Evolutionary conservation across 345 rosid genomes (phyloP).

Genomic region (Arabidopsis arenosa): DNA sequence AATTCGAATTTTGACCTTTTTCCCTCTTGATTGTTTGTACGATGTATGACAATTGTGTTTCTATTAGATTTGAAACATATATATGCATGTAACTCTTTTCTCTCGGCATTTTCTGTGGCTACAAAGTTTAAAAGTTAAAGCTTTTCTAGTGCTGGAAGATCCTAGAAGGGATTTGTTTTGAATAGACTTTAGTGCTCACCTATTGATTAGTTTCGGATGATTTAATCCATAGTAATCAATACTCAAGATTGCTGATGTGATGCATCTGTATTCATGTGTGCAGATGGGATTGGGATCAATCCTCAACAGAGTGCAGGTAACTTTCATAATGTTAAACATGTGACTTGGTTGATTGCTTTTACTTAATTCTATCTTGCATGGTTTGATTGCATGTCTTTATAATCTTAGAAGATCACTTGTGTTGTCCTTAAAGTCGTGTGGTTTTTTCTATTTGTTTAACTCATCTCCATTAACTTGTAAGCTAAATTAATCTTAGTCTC

Average conservation of each 20-base stretch:
- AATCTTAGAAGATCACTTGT: neutral
- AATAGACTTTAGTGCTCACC: neutral
- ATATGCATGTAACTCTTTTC: constrained; percentile 7
- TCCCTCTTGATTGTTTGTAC: neutral
- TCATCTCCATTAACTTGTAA: neutral
- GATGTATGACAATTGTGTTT: neutral
- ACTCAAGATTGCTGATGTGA: constrained; percentile 2
- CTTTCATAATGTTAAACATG: neutral
- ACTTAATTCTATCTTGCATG: neutral
- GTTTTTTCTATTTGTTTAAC: neutral
- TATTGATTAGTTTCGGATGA: neutral
- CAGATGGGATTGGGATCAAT: constrained; percentile 98
- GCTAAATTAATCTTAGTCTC: neutral
- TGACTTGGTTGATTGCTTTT: neutral
- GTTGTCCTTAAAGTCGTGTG: neutral
- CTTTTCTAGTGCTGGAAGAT: neutral
- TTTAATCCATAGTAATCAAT: neutral
- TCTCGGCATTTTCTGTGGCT: neutral
- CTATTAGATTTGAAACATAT: neutral
- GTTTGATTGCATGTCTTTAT: neutral
- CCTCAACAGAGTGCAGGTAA: constrained; percentile 99
- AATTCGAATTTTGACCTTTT: neutral
- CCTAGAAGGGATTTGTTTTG: neutral
- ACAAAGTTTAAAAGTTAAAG: neutral
- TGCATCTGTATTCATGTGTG: constrained; percentile 31